These are phyloP conservation scores for Pseudocohnilembus persalinus DNA, from an alignment of 169 alveolate species.

Conservation along the genomic window DNA sequence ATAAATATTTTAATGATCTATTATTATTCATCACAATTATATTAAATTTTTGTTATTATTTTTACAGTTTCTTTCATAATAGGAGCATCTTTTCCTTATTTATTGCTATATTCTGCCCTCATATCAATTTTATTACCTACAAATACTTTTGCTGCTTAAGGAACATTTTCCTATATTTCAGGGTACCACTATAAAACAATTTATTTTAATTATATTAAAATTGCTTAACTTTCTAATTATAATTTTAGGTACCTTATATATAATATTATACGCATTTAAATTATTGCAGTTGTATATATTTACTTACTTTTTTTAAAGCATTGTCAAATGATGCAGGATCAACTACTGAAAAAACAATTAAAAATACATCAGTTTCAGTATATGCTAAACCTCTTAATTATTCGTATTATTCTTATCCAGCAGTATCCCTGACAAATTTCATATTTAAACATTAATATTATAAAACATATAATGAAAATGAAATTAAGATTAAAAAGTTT, in stretches of 20 bases:
- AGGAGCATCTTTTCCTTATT: conserved; percentile 28
- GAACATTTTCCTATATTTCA: conserved; percentile 47
- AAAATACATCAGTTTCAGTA: conserved; percentile 55
- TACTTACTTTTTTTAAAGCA: conserved; percentile 46
- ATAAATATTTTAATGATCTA: neutral
- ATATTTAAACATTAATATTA: no score
- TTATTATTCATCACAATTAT: neutral
- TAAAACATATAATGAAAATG: no score
- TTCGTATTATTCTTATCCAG: conserved; percentile 64
- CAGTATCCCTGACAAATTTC: conserved; percentile 59
- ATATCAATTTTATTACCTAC: conserved; percentile 65
- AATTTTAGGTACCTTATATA: neutral
- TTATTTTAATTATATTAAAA: neutral
- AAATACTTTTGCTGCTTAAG: conserved; percentile 43
- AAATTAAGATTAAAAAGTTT: neutral
- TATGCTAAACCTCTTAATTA: conserved; percentile 53
- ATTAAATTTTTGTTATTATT: neutral
- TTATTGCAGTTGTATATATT: neutral
- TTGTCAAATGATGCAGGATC: conserved; percentile 51
- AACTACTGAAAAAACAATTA: conserved; percentile 54
- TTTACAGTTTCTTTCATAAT: conserved; percentile 16
- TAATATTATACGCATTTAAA: neutral
- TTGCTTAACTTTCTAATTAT: neutral
- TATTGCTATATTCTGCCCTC: conserved; percentile 48
- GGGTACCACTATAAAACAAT: conserved; percentile 52